Percentiles rank a stretch among this genome's conserved stretches.
These are phyloP conservation scores for Stenocarpella maydis DNA, from an alignment of 2,329 filamentous ascomycete genomes.

Conservation along the genomic window DNA sequence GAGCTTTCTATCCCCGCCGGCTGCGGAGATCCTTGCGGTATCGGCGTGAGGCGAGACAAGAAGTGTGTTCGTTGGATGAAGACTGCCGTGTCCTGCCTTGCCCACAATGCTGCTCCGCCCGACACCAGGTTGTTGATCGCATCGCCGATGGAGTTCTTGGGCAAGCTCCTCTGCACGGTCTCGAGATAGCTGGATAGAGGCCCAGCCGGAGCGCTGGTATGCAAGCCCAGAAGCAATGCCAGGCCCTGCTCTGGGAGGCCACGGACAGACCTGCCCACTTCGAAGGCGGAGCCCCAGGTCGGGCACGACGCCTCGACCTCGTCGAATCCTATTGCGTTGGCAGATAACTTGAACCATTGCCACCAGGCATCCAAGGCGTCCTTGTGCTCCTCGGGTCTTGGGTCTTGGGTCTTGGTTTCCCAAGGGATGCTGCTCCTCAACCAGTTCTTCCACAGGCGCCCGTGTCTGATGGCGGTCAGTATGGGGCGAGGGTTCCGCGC, in stretches of 20 bases:
- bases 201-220: slow-evolving; percentile 27
- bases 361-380: slow-evolving; percentile 26
- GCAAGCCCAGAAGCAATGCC: slow-evolving; percentile 25
- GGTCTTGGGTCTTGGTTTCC: background rate
- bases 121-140: slow-evolving; percentile 24
- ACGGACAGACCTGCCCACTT: slow-evolving; percentile 2
- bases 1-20: slow-evolving; percentile 28
- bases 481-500: slow-evolving; percentile 24
- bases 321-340: slow-evolving; percentile 27
- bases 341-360: slow-evolving; percentile 30
- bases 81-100: slow-evolving; percentile 27
- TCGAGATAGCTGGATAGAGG: slow-evolving; percentile 23
- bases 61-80: slow-evolving; percentile 31
- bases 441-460: slow-evolving; percentile 32
- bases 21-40: background rate
- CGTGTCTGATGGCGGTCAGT: slow-evolving; percentile 31
- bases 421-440: slow-evolving; percentile 28
- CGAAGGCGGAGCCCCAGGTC: slow-evolving; percentile 30
- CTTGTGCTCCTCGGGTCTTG: slow-evolving; percentile 17
- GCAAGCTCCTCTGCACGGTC: slow-evolving; percentile 28
- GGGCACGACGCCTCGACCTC: slow-evolving; percentile 29
- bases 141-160: slow-evolving; percentile 23
- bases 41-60: slow-evolving; percentile 26
- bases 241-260: slow-evolving; percentile 27
- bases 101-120: slow-evolving; percentile 24